Conservation (phyloP, 2,329 filamentous ascomycete species). For the Phialophora verrucosa region DNA sequence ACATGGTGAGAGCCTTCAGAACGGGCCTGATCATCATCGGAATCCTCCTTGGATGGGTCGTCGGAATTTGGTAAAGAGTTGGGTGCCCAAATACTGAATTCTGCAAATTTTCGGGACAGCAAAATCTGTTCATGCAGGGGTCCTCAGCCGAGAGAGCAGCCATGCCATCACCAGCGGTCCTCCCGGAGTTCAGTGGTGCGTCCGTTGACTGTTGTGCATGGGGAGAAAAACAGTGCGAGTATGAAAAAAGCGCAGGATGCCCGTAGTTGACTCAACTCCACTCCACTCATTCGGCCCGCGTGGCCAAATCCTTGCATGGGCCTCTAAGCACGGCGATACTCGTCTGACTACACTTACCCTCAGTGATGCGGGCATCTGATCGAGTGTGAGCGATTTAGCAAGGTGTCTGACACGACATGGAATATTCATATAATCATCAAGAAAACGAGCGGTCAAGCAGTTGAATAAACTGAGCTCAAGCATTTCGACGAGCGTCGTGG, state of each 20-base stretch:
- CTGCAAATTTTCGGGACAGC: background rate
- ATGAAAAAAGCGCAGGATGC: background rate
- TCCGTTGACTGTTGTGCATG: background rate
- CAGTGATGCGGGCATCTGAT: background rate
- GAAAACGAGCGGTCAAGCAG: background rate
- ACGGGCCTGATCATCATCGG: background rate
- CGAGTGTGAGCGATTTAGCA: background rate
- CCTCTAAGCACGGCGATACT: background rate
- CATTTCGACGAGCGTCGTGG: background rate
- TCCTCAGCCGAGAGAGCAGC: background rate
- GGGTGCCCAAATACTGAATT: background rate
- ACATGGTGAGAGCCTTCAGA: background rate
- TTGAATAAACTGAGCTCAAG: background rate
- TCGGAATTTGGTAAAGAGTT: background rate
- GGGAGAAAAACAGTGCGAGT: background rate
- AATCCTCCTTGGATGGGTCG: background rate
- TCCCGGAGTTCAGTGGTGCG: background rate
- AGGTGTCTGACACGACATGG: constrained; percentile 12
- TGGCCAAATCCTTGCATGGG: constrained; percentile 1
- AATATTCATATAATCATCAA: background rate
- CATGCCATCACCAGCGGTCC: background rate
- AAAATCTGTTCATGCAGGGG: background rate
- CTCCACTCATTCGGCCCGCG: background rate
- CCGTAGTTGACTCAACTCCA: background rate
- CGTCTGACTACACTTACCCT: background rate